phyloP scores from a whole-genome alignment of 208 protist species.

The Trypanosoma lewisi region DNA sequence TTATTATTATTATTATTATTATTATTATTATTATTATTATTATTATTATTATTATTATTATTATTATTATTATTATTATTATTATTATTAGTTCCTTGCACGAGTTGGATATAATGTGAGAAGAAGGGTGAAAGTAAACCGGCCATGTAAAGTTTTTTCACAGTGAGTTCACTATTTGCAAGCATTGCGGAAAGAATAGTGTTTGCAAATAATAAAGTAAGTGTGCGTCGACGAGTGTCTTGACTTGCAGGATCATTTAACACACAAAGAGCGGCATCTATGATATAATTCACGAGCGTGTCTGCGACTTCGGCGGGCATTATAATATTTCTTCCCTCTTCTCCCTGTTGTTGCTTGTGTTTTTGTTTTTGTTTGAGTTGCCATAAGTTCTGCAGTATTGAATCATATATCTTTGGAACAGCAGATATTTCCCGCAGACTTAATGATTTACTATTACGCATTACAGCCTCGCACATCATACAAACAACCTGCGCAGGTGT shows the following conservation, averaged over 20 bases:
- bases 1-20: no score
- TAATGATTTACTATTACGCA: slow-evolving; percentile 30
- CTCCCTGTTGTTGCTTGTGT: slow-evolving; percentile 21
- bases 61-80: no score
- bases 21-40: no score
- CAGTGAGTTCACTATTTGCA: slow-evolving; percentile 33
- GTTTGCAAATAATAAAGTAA: slow-evolving; percentile 67
- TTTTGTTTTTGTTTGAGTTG: slow-evolving; percentile 16
- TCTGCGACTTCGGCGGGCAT: slow-evolving; percentile 6
- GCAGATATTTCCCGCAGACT: slow-evolving; percentile 53
- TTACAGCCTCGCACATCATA: slow-evolving; percentile 58
- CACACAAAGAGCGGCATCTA: slow-evolving; percentile 28
- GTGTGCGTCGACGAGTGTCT: slow-evolving; percentile 34
- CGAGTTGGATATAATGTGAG: slow-evolving; percentile 54
- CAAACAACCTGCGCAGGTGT: slow-evolving; percentile 75
- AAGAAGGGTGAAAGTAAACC: slow-evolving; percentile 42
- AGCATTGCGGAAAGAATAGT: slow-evolving; percentile 62
- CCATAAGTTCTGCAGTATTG: slow-evolving; percentile 72
- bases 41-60: no score
- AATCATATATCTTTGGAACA: slow-evolving; percentile 70
- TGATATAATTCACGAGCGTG: slow-evolving; percentile 40
- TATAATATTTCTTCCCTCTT: background rate
- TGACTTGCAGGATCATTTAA: slow-evolving; percentile 14
- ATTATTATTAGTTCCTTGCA: no score
- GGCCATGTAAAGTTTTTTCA: slow-evolving; percentile 35